Evolutionary conservation across 73 alveolate species (phyloP).

Genomic region (Paramecium octaurelia): DNA sequence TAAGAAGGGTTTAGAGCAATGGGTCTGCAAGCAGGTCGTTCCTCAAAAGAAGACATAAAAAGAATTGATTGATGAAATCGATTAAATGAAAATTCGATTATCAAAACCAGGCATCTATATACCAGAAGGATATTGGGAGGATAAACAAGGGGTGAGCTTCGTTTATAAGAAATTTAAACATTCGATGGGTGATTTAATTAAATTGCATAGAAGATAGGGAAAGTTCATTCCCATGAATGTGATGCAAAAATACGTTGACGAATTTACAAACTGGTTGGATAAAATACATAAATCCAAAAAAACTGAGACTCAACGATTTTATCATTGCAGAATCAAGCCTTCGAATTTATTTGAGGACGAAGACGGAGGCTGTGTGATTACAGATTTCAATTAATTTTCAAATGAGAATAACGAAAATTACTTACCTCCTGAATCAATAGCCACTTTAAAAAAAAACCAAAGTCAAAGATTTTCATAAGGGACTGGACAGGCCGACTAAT

Average conservation of each 20-base stretch:
- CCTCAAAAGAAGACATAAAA: not conserved
- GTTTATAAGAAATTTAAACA: not conserved
- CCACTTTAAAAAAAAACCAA: not conserved
- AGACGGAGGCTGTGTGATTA: not conserved
- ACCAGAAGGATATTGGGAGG: constrained; percentile 35
- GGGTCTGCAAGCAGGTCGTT: not conserved
- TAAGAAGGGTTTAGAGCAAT: not conserved
- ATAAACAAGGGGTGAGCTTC: not conserved
- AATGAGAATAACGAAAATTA: constrained; percentile 21
- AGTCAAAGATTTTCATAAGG: not conserved
- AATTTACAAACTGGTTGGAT: not conserved
- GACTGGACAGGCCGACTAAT: not conserved
- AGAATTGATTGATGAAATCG: not conserved
- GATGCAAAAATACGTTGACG: not conserved
- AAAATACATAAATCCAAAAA: not conserved
- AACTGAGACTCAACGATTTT: not conserved
- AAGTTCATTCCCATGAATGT: not conserved
- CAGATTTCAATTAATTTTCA: constrained; percentile 4
- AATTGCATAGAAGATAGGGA: not conserved
- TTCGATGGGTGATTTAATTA: constrained; percentile 19
- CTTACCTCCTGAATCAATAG: not conserved
- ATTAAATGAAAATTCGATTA: not conserved
- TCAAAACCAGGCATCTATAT: not conserved
- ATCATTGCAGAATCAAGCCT: constrained; percentile 30
- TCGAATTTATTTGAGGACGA: constrained; percentile 22